phyloP scores from a whole-genome alignment of 1,284 basidiomycete species.

The Ganoderma sp. region DNA sequence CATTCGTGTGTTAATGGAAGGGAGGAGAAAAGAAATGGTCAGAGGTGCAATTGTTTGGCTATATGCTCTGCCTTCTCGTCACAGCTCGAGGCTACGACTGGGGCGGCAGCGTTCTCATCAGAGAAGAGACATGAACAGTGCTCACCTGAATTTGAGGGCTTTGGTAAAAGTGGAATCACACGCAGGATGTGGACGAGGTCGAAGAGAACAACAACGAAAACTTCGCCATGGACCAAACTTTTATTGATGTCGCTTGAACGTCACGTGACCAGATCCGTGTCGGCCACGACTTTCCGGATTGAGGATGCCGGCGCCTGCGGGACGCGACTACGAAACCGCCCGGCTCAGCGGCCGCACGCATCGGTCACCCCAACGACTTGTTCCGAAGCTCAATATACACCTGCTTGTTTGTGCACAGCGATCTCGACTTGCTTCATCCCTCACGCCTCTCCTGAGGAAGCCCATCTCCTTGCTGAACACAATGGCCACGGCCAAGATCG shows the following conservation, averaged over 20 bases:
- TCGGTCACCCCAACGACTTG: not conserved
- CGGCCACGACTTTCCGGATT: not conserved
- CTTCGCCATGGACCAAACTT: not conserved
- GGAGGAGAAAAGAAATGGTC: slow-evolving; percentile 22
- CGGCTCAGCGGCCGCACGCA: not conserved
- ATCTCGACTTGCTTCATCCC: not conserved
- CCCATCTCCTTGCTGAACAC: not conserved
- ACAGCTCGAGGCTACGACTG: slow-evolving; percentile 42
- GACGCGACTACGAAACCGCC: not conserved
- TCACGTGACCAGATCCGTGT: not conserved
- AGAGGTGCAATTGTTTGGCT: slow-evolving; percentile 44
- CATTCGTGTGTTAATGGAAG: not conserved
- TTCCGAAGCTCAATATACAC: not conserved
- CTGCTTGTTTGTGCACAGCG: not conserved
- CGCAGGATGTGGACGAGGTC: not conserved
- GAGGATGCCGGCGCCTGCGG: not conserved
- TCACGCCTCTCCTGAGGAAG: not conserved
- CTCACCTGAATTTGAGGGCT: slow-evolving; percentile 6
- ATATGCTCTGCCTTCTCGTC: slow-evolving; percentile 44
- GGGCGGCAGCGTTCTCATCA: slow-evolving; percentile 45
- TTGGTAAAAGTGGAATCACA: not conserved
- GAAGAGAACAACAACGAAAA: not conserved
- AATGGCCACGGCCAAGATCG: slow-evolving; percentile 75
- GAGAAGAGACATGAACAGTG: not conserved
- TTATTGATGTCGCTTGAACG: too few species aligned